Evolutionary conservation across 1,284 basidiomycete genomes (phyloP), one percentile per base, ranked within the genome.

Genomic region (Lignosus rhinocerotis): DNA sequence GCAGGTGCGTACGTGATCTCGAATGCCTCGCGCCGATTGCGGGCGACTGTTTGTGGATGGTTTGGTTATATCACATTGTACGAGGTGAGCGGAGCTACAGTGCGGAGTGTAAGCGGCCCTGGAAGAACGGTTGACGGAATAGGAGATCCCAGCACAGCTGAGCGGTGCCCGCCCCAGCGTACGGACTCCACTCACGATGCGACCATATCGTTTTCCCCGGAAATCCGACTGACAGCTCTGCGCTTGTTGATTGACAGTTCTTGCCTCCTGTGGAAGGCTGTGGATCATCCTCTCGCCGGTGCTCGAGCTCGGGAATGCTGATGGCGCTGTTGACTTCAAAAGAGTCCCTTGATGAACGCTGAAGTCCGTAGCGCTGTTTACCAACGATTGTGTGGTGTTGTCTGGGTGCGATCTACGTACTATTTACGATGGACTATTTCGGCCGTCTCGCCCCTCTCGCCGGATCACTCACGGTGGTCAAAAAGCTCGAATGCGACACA

Each of bases 1-100:
- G 57, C 55, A 49, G 58, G 47, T 48, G 51, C 51, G 61, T 63
- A 62, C 58, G 61, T 59, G 51, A 62, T 59, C 31, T 56, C 47
- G 51, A 52, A 38, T 11, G 19, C 31, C 30, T 43, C 48, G 56
- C 52, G 61, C 55, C 52, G 55, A 56, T 56, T 48, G 12, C 52
- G 30, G 60, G 44, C 58, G 51, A 45, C 17, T 25, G 25, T 42
- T 51, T 32, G 34, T 54, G 43, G 31, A 31, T 36, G 17, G 25
- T 25, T 25, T 25, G 25, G 25, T 25, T 25, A 25, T 25, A 25
- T 25, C 4, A n/a, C 25, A 25, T 25, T 25, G 39, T 38, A 12
- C 51, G 47, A 19, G 48, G 14, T 50, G 25, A 42, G 42, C 30
- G 17, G 49, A 38, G 43, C 52, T 39, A 44, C 16, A 32, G 34